phyloP scores from a whole-genome alignment of 2,329 filamentous ascomycete genomes.

The Calonectria henricotiae region DNA sequence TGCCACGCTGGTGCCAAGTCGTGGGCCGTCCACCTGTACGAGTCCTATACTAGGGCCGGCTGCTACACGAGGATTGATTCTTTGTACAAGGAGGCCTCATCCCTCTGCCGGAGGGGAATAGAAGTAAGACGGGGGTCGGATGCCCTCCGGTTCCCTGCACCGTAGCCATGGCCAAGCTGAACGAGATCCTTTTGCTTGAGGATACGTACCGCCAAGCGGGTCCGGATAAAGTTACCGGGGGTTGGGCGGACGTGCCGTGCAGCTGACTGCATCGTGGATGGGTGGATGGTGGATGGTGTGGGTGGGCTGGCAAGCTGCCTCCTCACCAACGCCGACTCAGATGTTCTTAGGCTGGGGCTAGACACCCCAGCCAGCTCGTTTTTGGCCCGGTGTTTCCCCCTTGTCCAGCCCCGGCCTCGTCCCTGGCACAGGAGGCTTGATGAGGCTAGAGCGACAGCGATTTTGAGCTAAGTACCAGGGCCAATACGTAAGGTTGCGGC shows the following conservation, averaged over 20 bases:
- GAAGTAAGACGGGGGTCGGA: neutral
- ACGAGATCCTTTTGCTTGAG: conserved; percentile 10
- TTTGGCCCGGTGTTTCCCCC: conserved; percentile 30
- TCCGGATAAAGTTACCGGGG: conserved; percentile 7
- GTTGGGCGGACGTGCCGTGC: conserved; percentile 18
- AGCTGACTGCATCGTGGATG: conserved; percentile 13
- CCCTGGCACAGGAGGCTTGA: conserved; percentile 25
- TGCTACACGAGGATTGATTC: neutral
- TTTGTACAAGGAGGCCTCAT: conserved; percentile 34
- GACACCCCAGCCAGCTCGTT: conserved; percentile 27
- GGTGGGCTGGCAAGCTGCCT: conserved; percentile 6
- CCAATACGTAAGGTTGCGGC: conserved; percentile 45
- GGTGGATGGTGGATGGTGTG: neutral
- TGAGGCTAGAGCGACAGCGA: conserved; percentile 46
- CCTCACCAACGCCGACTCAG: conserved; percentile 23
- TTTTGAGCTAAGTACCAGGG: conserved; percentile 46
- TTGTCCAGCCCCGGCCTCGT: conserved; percentile 19
- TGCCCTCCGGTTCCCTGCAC: conserved; percentile 5
- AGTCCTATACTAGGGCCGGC: neutral
- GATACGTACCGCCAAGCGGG: conserved; percentile 16
- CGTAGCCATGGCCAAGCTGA: conserved; percentile 13
- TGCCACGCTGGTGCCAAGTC: conserved; percentile 50
- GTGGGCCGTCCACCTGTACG: conserved; percentile 29
- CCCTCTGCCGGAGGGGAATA: conserved; percentile 27
- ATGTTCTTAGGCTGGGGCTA: conserved; percentile 16